Conservation (phyloP, 805 yeast species). For the Candida boidinii region DNA sequence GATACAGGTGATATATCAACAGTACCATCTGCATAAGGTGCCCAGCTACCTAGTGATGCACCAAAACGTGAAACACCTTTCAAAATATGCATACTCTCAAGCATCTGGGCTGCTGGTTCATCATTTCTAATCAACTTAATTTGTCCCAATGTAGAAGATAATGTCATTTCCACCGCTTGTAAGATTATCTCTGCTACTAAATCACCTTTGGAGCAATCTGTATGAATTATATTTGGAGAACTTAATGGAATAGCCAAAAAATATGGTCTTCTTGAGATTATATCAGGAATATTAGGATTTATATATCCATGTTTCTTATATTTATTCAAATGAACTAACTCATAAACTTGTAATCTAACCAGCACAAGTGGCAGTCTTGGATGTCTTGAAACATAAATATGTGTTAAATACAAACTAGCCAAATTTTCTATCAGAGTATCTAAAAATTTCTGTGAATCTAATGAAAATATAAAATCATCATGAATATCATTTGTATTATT, state of each 20-base stretch:
- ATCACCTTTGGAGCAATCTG: constrained; percentile 30
- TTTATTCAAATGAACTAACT: constrained; percentile 22
- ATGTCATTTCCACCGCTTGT: constrained; percentile 49
- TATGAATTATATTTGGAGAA: constrained; percentile 59
- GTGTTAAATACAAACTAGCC: constrained; percentile 46
- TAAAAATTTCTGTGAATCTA: constrained; percentile 46
- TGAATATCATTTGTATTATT: constrained; percentile 13
- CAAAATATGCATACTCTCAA: constrained; percentile 48
- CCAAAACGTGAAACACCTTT: constrained; percentile 58
- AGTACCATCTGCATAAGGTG: constrained; percentile 58
- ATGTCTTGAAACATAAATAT: constrained; percentile 59
- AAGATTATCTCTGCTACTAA: constrained; percentile 43
- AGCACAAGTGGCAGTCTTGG: constrained; percentile 53
- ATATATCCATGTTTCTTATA: no score
- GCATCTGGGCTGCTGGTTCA: constrained; percentile 32
- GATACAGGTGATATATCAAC: constrained; percentile 61
- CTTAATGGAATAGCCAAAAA: constrained; percentile 61
- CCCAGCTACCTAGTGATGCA: constrained; percentile 62
- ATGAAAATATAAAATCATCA: constrained; percentile 24
- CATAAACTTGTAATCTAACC: constrained; percentile 63
- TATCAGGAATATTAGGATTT: constrained; percentile 24
- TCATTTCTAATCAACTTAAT: constrained; percentile 28
- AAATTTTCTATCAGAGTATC: constrained; percentile 38
- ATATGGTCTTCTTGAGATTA: constrained; percentile 49
- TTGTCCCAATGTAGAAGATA: constrained; percentile 37